A percentile compares a stretch with the other conserved stretches of the same genome.
These are phyloP conservation scores for Suillus variegatus DNA, from an alignment of 768 basidiomycete genomes.

Conservation along the genomic window DNA sequence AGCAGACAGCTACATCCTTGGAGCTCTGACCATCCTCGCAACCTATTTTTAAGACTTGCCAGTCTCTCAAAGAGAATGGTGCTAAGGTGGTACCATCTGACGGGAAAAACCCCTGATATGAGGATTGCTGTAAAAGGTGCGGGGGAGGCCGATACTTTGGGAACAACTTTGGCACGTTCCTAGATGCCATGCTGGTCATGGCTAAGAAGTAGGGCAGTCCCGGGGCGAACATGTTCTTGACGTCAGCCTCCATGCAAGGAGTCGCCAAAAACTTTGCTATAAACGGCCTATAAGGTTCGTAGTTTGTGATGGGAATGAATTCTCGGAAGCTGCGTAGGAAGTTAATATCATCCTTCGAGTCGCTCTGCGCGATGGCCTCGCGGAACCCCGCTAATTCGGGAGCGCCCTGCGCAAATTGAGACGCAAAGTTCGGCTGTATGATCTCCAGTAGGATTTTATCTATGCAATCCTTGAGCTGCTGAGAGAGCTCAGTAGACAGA, in stretches of 20 bases:
- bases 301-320: constrained; percentile 21
- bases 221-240: constrained; percentile 25
- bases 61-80: background rate
- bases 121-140: background rate
- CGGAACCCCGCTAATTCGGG: background rate
- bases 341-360: background rate
- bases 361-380: background rate
- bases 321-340: constrained; percentile 14
- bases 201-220: constrained; percentile 24
- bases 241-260: constrained; percentile 12
- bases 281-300: constrained; percentile 26
- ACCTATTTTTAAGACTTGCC: background rate
- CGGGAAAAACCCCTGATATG: background rate
- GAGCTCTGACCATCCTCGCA: background rate
- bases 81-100: background rate
- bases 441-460: constrained; percentile 1
- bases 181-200: constrained; percentile 21
- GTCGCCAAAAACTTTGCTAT: constrained; percentile 12
- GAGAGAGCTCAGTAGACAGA: constrained; percentile 7
- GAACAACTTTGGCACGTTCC: constrained; percentile 19
- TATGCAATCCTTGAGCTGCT: background rate
- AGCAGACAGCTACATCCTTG: background rate
- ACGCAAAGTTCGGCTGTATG: constrained; percentile 1
- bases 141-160: constrained; percentile 20
- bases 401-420: constrained; percentile 4